phyloP scores from a whole-genome alignment of 1,284 basidiomycete genomes.

The Neotropicomus parvogracilis region DNA sequence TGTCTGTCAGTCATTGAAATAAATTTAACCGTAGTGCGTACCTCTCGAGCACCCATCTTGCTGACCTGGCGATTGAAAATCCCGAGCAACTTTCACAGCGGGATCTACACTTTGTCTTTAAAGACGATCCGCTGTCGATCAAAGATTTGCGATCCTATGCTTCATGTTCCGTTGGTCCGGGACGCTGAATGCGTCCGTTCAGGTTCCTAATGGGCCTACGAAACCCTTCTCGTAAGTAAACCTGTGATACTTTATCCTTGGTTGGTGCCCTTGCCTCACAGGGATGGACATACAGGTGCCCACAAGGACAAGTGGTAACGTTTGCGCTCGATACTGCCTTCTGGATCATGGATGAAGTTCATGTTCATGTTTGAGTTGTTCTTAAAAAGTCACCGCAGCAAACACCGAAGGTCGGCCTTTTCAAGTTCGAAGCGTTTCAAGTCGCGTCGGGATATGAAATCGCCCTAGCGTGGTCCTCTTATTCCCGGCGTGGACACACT shows the following conservation, averaged over 20 bases:
- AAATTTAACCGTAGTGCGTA: not conserved
- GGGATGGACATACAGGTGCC: not conserved
- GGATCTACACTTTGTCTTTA: constrained; percentile 2
- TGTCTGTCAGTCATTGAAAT: not conserved
- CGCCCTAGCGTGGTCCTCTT: not conserved
- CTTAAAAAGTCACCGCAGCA: not conserved
- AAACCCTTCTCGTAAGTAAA: not conserved
- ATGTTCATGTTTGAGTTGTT: not conserved
- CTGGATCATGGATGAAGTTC: not conserved
- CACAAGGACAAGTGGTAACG: too few relatives aligned
- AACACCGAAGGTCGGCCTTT: constrained; percentile 3
- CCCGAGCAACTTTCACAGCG: not conserved
- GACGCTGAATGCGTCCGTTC: not conserved
- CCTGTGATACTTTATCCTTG: not conserved
- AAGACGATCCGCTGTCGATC: constrained; percentile 17
- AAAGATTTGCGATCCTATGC: constrained; percentile 5
- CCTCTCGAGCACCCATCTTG: not conserved
- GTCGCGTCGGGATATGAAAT: constrained; percentile 17
- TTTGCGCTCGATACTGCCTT: too few relatives aligned
- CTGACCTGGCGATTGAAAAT: not conserved
- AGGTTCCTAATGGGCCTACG: constrained; percentile 1
- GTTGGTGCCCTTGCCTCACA: not conserved
- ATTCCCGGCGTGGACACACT: not conserved
- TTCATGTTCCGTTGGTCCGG: not conserved
- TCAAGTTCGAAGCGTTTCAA: constrained; percentile 16